phyloP scores from a whole-genome alignment of 1,284 basidiomycete genomes.

The Ganoderma boninense region DNA sequence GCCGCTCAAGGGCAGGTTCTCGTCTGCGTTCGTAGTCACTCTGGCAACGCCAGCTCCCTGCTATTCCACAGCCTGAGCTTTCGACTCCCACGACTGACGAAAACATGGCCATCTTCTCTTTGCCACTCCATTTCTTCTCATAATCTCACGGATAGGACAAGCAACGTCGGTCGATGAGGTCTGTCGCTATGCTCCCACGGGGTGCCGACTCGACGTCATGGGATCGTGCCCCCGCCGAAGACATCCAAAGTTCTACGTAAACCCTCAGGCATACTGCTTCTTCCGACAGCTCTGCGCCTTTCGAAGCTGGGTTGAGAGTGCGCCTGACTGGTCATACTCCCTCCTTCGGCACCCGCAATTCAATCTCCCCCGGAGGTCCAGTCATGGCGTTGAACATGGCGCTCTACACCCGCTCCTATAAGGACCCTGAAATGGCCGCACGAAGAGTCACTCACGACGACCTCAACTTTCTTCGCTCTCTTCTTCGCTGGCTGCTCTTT shows the following conservation, averaged over 20 bases:
- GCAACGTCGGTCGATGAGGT: too few species aligned
- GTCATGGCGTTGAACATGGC: constrained; percentile 17
- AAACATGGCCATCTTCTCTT: too few species aligned
- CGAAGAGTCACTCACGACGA: constrained; percentile 6
- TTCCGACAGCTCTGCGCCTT: constrained; percentile 6
- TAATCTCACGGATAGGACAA: too few species aligned
- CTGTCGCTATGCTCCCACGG: too few species aligned
- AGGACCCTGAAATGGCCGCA: constrained; percentile 9
- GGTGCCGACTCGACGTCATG: constrained; percentile 9
- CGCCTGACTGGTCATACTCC: constrained; percentile 13
- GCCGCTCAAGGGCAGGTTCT: too few species aligned
- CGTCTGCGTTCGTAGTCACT: too few species aligned
- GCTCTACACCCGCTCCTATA: constrained; percentile 21
- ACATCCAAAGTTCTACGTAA: not conserved
- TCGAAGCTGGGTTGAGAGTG: constrained; percentile 1
- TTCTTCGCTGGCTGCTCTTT: constrained; percentile 21
- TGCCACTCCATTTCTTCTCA: too few species aligned
- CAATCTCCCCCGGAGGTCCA: not conserved
- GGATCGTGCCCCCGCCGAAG: constrained; percentile 2
- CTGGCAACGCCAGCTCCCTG: too few species aligned
- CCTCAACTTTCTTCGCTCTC: constrained; percentile 12
- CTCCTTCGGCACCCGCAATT: constrained; percentile 5
- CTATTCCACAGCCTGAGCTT: too few species aligned
- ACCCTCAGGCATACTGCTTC: not conserved
- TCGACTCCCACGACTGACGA: too few species aligned